phyloP scores from a whole-genome alignment of 2,329 filamentous ascomycete species.

The Coniochaeta sp. region DNA sequence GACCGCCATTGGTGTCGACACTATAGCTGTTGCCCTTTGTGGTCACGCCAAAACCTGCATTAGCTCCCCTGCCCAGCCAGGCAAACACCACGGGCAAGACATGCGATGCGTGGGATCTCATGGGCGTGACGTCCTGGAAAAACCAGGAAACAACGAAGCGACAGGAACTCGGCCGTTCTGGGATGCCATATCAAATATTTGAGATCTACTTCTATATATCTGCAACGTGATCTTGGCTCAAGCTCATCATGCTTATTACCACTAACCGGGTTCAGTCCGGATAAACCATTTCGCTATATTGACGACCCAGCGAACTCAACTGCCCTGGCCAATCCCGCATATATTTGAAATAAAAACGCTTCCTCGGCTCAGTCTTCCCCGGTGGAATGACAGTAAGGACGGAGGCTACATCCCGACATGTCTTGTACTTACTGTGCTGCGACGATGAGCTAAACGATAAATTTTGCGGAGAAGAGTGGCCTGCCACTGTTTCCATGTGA shows the following conservation, averaged over 20 bases:
- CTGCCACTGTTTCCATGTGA: too few species aligned
- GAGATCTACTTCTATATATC: too few species aligned
- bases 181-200: not conserved
- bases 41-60: slow-evolving; percentile 8
- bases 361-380: not conserved
- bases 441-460: too few species aligned
- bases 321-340: not conserved
- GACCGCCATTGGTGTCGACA: slow-evolving; percentile 15
- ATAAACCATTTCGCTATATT: not conserved
- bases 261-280: not conserved
- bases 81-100: not conserved
- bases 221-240: not conserved
- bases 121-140: not conserved
- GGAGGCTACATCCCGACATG: not conserved
- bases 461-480: too few species aligned
- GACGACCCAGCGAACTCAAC: not conserved
- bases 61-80: not conserved
- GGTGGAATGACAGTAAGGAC: not conserved
- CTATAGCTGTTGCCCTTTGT: slow-evolving; percentile 9
- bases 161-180: not conserved
- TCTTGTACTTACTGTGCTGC: too few species aligned
- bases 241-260: not conserved
- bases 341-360: not conserved
- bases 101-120: not conserved
- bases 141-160: not conserved